Base-by-base conservation (phyloP, 768 basidiomycete genomes). In the Phanerochaete sordida region DNA sequence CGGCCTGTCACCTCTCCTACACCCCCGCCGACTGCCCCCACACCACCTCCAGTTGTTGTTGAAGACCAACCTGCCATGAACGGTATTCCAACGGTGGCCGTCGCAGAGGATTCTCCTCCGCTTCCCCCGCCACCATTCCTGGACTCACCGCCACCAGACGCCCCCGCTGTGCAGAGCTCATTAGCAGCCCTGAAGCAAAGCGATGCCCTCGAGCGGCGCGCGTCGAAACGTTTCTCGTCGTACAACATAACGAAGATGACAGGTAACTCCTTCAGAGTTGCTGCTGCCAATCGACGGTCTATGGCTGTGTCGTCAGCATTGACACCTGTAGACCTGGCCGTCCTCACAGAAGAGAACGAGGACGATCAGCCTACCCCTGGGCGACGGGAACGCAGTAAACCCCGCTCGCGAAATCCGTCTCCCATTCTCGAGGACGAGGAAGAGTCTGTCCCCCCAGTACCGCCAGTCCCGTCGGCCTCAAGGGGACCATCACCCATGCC, bases 171-270 rank as follows among this genome's bases (percentile, higher is more conserved):
- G 26, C 90, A 90, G 54, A 84, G 84, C 67, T 90, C 92, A 5
- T 81, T 98, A 11, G 93, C 92, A 7, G 94, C 94, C 8, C 79
- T 99, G 48, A 90, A 95, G 74, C 86, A 89, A 67, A 87, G 84
- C 53, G 94, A 95, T 65, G 82, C 86, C 0, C 81, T 98, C 39
- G 93, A 95, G 66, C 85, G 96, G 23, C 82, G 96, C 48, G 96
- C 96, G 19, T 95, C 92, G 23, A 98, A 98, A 70, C 90, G 97
- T 0, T 98, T 95, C 75, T 97, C 95, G 45, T 87, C 88, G 1
- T 98, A 96, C 71, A 92, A 95, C 64, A 90, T 98, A 67, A 87
- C 90, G 49, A 95, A 95, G 76, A 95, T 98, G 88, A 88, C 93
- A 2, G 86, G 87, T 16, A 76, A 84, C 26, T 79, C 84, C 16